Evolutionary conservation across 2,329 filamentous ascomycete genomes (phyloP).

Genomic region (Beauveria brongniartii): DNA sequence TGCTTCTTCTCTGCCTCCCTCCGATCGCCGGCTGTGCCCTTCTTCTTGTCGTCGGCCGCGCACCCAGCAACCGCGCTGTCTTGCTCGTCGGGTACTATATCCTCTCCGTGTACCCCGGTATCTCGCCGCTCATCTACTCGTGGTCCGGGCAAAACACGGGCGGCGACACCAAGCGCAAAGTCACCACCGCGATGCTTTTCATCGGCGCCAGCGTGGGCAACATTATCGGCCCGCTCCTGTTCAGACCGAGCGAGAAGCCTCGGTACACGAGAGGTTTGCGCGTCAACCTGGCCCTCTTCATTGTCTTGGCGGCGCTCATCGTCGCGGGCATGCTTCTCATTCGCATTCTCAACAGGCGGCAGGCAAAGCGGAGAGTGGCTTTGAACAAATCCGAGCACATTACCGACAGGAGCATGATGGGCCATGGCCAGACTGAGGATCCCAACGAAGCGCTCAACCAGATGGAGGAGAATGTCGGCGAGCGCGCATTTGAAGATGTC

Average conservation of each 20-base stretch:
- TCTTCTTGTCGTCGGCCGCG: constrained; percentile 41
- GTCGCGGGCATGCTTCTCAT: constrained; percentile 26
- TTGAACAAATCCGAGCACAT: constrained; percentile 37
- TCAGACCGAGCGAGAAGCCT: constrained; percentile 50
- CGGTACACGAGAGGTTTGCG: constrained; percentile 48
- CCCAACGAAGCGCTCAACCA: constrained; percentile 17
- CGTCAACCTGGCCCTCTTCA: constrained; percentile 53
- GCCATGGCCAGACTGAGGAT: constrained; percentile 24
- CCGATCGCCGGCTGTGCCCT: constrained; percentile 49
- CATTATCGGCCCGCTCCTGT: constrained; percentile 53
- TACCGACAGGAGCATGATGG: constrained; percentile 44
- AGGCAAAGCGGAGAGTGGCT: constrained; percentile 24
- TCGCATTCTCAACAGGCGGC: constrained; percentile 44
- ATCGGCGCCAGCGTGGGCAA: constrained; percentile 56
- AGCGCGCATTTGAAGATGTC: constrained; percentile 39
- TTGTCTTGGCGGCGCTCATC: constrained; percentile 44
- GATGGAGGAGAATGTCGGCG: constrained; percentile 22
- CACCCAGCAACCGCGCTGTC: constrained; percentile 34
- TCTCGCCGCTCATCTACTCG: constrained; percentile 47
- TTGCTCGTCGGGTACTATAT: constrained; percentile 51
- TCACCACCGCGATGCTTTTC: constrained; percentile 52
- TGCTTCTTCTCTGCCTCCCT: constrained; percentile 45
- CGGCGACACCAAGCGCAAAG: constrained; percentile 60
- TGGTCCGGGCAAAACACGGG: constrained; percentile 53
- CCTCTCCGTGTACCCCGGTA: constrained; percentile 50